These are phyloP conservation scores for Isatis tinctoria DNA, from an alignment of 345 rosid genomes.

Conservation along the genomic window DNA sequence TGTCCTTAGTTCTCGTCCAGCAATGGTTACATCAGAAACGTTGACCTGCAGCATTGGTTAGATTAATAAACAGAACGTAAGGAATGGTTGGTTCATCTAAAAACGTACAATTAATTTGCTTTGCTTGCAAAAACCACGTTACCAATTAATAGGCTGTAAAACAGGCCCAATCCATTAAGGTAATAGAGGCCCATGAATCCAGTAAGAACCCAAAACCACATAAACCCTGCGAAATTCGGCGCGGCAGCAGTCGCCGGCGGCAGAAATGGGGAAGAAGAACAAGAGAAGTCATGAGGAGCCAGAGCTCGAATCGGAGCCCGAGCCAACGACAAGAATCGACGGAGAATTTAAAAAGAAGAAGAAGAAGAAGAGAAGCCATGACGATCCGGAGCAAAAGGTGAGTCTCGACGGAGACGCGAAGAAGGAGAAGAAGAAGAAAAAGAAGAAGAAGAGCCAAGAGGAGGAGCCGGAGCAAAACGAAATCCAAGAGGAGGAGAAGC, in stretches of 20 bases:
- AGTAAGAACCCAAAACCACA: too few species aligned
- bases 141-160: background rate
- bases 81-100: background rate
- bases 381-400: slow-evolving; percentile 11
- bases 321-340: slow-evolving; percentile 1
- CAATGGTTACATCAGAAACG: background rate
- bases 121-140: background rate
- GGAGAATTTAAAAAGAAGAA: slow-evolving; percentile 6
- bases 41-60: background rate
- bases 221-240: too few species aligned
- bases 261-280: slow-evolving; percentile 45
- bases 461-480: slow-evolving; percentile 18
- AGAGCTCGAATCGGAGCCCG: slow-evolving; percentile 22
- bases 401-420: slow-evolving; percentile 35
- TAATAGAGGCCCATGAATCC: too few species aligned
- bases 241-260: background rate
- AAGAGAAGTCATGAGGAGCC: background rate
- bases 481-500: slow-evolving; percentile 8
- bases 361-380: slow-evolving; percentile 25
- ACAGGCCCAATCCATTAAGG: background rate
- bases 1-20: background rate
- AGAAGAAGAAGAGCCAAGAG: slow-evolving; percentile 26
- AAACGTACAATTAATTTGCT: background rate
- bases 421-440: slow-evolving; percentile 51
- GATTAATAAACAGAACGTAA: background rate